These are phyloP conservation scores for Lipomyces starkeyi DNA, from an alignment of 805 yeast genomes.

Conservation along the genomic window DNA sequence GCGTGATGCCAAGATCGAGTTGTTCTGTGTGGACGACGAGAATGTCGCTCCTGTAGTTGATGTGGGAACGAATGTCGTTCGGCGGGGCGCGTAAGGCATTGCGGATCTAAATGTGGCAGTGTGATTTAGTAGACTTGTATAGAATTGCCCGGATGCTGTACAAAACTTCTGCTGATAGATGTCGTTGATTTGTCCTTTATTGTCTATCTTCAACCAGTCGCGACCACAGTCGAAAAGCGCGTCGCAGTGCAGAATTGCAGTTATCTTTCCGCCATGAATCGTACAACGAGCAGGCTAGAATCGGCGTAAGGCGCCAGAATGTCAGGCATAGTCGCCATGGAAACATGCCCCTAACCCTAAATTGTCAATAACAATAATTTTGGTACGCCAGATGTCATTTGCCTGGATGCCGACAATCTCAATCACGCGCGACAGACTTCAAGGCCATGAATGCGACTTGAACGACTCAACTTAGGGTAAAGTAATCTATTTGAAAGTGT, in stretches of 20 bases:
- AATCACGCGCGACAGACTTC: background rate
- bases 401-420: background rate
- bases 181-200: no score
- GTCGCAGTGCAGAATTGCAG: no score
- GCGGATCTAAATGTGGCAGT: background rate
- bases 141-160: background rate
- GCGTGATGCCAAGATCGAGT: slow-evolving; percentile 22
- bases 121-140: background rate
- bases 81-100: slow-evolving; percentile 33
- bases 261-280: no score
- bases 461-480: background rate
- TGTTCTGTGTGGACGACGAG: slow-evolving; percentile 22
- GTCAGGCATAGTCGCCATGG: slow-evolving; percentile 14
- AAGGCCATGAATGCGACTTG: background rate
- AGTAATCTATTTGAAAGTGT: background rate
- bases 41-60: slow-evolving; percentile 7
- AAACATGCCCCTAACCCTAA: background rate
- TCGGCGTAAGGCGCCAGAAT: background rate
- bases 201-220: no score
- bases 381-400: background rate
- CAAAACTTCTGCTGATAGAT: background rate
- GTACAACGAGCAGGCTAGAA: no score
- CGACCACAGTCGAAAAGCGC: no score
- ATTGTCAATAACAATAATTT: slow-evolving; percentile 7
- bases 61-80: slow-evolving; percentile 34